Conservation (phyloP, 2,329 filamentous ascomycete species). For the Fusarium sarcochroum region DNA sequence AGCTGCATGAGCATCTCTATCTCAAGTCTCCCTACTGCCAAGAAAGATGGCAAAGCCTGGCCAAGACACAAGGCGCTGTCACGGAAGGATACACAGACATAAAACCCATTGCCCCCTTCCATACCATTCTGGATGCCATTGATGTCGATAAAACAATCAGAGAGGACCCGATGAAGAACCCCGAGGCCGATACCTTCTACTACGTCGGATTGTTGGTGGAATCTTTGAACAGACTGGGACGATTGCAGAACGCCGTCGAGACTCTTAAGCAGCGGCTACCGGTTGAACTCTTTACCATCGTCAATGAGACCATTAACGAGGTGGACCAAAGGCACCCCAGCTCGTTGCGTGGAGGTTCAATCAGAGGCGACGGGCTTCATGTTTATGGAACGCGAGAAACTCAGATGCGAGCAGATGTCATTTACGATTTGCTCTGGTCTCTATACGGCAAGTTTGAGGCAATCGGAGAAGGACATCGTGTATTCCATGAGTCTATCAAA, state of each 20-base stretch:
- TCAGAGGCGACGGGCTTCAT: constrained; percentile 69
- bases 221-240: constrained; percentile 88
- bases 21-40: constrained; percentile 98
- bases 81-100: constrained; percentile 64
- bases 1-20: constrained; percentile 96
- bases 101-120: constrained; percentile 67
- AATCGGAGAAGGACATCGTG: constrained; percentile 93
- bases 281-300: constrained; percentile 92
- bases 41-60: constrained; percentile 90
- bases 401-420: constrained; percentile 83
- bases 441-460: constrained; percentile 97
- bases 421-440: constrained; percentile 92
- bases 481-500: constrained; percentile 92
- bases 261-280: constrained; percentile 93
- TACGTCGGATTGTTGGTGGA: constrained; percentile 92
- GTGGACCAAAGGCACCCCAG: constrained; percentile 94
- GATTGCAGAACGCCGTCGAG: constrained; percentile 88
- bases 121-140: constrained; percentile 70
- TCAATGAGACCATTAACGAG: constrained; percentile 95
- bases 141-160: constrained; percentile 74
- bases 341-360: constrained; percentile 72
- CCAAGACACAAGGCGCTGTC: constrained; percentile 73
- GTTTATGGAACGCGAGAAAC: constrained; percentile 79
- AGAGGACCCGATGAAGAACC: constrained; percentile 93
- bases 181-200: constrained; percentile 94